Conservation (phyloP, 163 green algal genomes). For the Scenedesmus sp. region DNA sequence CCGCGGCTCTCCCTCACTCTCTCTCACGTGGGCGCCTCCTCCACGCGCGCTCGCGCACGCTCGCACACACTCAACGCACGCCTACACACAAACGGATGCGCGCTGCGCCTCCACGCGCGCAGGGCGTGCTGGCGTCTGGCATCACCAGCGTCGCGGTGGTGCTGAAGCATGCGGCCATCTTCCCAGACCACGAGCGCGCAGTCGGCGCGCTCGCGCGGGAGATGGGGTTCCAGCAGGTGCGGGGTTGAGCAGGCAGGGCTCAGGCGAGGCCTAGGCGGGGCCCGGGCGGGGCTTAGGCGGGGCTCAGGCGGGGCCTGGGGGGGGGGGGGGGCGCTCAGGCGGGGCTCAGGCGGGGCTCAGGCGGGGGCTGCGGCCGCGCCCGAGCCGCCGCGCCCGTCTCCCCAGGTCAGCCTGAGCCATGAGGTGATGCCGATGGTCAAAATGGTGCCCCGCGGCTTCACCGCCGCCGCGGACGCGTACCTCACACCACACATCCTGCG, state of each 20-base stretch:
- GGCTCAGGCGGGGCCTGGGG: too few species aligned
- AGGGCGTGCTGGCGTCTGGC: slow-evolving; percentile 67
- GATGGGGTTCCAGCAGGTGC: slow-evolving; percentile 93
- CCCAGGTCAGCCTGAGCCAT: slow-evolving; percentile 88
- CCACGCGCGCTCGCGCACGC: too few species aligned
- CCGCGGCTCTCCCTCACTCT: too few species aligned
- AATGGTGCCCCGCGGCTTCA: slow-evolving; percentile 97
- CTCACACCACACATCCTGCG: slow-evolving; percentile 92
- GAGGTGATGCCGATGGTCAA: slow-evolving; percentile 96
- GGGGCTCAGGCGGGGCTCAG: too few species aligned
- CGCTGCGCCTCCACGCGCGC: not conserved
- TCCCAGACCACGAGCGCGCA: slow-evolving; percentile 86
- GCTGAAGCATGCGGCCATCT: slow-evolving; percentile 94
- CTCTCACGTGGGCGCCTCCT: too few species aligned
- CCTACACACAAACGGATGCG: too few species aligned
- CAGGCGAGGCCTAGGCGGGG: not conserved
- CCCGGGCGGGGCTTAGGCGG: too few species aligned
- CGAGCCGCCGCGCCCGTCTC: too few species aligned
- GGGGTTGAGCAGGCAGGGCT: not conserved
- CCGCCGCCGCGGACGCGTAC: slow-evolving; percentile 96
- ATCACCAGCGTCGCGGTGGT: slow-evolving; percentile 90
- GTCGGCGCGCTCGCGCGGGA: slow-evolving; percentile 81
- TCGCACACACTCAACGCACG: too few species aligned
- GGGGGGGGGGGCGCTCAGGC: too few species aligned
- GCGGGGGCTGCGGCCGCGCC: not conserved